A percentile compares a stretch with the other conserved stretches of the same genome.
Conservation (phyloP, 352 stramenopile genomes). For the Phytophthora pseudosyringae region DNA sequence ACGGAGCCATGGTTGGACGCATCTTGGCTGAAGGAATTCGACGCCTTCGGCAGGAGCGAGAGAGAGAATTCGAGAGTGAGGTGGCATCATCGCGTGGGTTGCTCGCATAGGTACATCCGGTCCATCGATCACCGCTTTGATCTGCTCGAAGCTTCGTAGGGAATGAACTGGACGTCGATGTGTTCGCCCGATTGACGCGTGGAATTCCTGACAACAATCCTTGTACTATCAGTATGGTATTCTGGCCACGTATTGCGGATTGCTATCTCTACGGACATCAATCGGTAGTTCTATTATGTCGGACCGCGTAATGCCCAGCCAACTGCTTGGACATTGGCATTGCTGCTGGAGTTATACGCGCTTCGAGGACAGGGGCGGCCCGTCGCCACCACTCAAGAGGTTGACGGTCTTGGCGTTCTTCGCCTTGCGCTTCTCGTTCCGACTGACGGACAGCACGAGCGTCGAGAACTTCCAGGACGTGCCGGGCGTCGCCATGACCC, state of each 20-base stretch:
- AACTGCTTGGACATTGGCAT: background rate
- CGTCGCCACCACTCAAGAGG: constrained; percentile 40
- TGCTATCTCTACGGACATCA: constrained; percentile 3
- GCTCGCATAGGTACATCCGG: constrained; percentile 13
- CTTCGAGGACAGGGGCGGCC: constrained; percentile 23
- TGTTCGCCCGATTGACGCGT: background rate
- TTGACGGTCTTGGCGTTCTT: constrained; percentile 78
- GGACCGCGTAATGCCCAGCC: background rate
- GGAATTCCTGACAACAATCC: background rate
- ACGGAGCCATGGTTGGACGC: constrained; percentile 31
- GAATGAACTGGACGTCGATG: constrained; percentile 2
- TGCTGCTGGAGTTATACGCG: constrained; percentile 3
- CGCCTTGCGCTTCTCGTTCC: constrained; percentile 62
- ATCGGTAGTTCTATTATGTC: constrained; percentile 24
- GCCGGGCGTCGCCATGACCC: constrained; percentile 64
- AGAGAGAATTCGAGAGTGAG: constrained; percentile 24
- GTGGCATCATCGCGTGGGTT: constrained; percentile 20
- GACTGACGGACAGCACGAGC: constrained; percentile 65
- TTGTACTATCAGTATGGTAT: background rate
- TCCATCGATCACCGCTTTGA: constrained; percentile 10
- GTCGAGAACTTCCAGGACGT: constrained; percentile 83
- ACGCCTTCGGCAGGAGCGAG: background rate
- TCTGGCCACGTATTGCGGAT: constrained; percentile 11
- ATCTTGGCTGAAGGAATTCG: constrained; percentile 6
- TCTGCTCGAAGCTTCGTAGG: constrained; percentile 3